Evolutionary conservation across 2,329 filamentous ascomycete species (phyloP), one percentile per base, ranked within the genome.

Genomic region (Fusarium albosuccineum): DNA sequence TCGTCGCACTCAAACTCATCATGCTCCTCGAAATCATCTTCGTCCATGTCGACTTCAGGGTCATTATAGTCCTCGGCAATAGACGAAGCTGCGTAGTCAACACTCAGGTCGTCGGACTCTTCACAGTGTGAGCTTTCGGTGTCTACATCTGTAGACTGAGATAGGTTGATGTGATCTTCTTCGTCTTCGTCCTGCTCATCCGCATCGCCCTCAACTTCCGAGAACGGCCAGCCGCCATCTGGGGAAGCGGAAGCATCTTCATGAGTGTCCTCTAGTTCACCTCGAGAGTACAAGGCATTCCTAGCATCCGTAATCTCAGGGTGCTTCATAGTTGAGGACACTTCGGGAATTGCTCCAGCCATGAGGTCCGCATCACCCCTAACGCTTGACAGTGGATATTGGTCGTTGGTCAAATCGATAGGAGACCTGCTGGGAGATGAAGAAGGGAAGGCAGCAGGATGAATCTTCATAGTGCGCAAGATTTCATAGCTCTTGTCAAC

Each of bases 401-500:
- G 65, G 14, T 72, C 74, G 33, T 71, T 67, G 9, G 52, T 71
- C 53, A 76, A 44, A 60, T 76, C 67, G 61, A 74, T 67, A 9
- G 52, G 58, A n/a, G 44, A 52, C 27, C 33, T 53, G 29, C 57
- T 52, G 9, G 26, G 54, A 30, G 70, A 62, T 11, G 50, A 46
- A 4, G 55, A 39, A 27, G 41, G 17, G 13, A 45, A 42, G 5
- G 34, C 27, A 11, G 71, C 57, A 10, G 79, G 75, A 8, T 52
- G 66, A 27, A 78, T 72, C 17, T 76, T 77, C 40, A 77, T 72
- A 41, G 66, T 57, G 16, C 52, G 65, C n/a, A 78, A 53, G 22
- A 76, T 70, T 29, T 70, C 58, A 13, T 70, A 64, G 55, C 72
- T 76, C 36, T 71, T 68, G 33, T 64, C 60, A 27, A 78, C 67